Base-by-base conservation (phyloP, 1,139 yeast species). In the Yamadazyma jaroonii region DNA sequence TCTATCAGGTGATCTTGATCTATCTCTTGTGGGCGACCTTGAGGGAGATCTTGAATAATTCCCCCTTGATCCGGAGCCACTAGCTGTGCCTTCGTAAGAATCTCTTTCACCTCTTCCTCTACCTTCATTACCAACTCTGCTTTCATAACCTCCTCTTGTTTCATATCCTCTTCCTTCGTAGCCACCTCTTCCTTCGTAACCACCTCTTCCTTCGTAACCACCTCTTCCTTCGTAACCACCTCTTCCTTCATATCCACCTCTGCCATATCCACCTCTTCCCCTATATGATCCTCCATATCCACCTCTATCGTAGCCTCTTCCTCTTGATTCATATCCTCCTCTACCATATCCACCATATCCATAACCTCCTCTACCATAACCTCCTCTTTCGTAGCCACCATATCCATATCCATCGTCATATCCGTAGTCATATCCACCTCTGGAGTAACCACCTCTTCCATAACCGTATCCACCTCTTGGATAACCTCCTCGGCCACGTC, bases 1-100 rank as follows among this genome's bases (percentile, higher is more conserved):
- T 31, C 67, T 61, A 42, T 60, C 67, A 9, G 72, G 73, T n/a
- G 72, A 66, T 48, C 72, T 62, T 28, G 72, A 65, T 52, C 73
- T 56, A 32, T 60, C 62, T 49, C 64, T 59, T 39, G 57, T 57
- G 11, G 72, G 72, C 10, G 72, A 64, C 50, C 74, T 63, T 3
- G 71, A 63, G 9, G 72, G 70, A 2, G 70, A 63, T 47, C 71
- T 59, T 26, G 72, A 62, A 44, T 56, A 64, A 42, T 47, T 41
- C 17, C 46, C 43, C 40, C 50, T 43, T 12, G 20, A 17, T 17
- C 20, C 20, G 20, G 20, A 17, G 6, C 6, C 20, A 17, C 32
- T 42, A 8, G 31, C 14, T 12, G 33, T 37, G n/a, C 44, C 43
- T 27, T 28, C 42, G 32, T 31, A 36, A 14, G 35, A 25, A 24